Percentiles rank a stretch among this genome's conserved stretches.
These are phyloP conservation scores for Crepidotus variabilis DNA, from an alignment of 768 basidiomycete species.

Conservation along the genomic window DNA sequence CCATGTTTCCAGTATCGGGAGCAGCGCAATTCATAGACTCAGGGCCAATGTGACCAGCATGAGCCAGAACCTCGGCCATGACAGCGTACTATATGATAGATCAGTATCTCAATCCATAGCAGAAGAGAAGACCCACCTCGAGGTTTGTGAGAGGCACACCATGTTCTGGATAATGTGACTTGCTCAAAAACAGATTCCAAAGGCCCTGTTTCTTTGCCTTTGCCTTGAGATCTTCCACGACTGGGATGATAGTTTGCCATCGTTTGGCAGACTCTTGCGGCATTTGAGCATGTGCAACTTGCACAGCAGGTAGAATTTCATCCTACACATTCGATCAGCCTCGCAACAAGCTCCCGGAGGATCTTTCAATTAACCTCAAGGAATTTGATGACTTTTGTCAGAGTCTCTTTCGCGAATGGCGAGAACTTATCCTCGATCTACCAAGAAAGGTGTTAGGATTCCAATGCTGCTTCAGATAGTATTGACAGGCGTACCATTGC, in stretches of 20 bases:
- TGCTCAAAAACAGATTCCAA: conserved; percentile 97
- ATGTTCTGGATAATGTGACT: conserved; percentile 84
- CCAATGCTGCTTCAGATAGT: background rate
- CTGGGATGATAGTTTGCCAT: conserved; percentile 82
- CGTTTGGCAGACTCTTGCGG: conserved; percentile 68
- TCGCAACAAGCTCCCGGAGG: background rate
- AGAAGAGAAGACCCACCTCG: conserved; percentile 52
- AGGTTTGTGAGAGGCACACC: conserved; percentile 92
- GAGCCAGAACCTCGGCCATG: conserved; percentile 94
- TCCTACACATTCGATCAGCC: conserved; percentile 46
- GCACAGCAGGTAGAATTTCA: conserved; percentile 80
- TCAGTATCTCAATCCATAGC: background rate
- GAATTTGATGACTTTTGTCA: conserved; percentile 81
- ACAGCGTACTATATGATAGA: conserved; percentile 74
- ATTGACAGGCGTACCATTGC: conserved; percentile 52
- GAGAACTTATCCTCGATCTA: conserved; percentile 94
- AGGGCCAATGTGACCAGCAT: conserved; percentile 76
- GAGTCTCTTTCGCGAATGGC: conserved; percentile 79
- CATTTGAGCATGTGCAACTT: conserved; percentile 77
- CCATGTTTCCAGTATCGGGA: conserved; percentile 98
- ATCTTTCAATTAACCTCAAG: conserved; percentile 54
- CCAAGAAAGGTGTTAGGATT: background rate
- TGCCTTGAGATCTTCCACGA: conserved; percentile 80
- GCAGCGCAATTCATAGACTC: conserved; percentile 93
- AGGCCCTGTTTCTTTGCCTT: conserved; percentile 87